A percentile compares a stretch with the other conserved stretches of the same genome.
Evolutionary conservation across 441 rosid genomes (phyloP).

Genomic region (Theobroma grandiflorum): DNA sequence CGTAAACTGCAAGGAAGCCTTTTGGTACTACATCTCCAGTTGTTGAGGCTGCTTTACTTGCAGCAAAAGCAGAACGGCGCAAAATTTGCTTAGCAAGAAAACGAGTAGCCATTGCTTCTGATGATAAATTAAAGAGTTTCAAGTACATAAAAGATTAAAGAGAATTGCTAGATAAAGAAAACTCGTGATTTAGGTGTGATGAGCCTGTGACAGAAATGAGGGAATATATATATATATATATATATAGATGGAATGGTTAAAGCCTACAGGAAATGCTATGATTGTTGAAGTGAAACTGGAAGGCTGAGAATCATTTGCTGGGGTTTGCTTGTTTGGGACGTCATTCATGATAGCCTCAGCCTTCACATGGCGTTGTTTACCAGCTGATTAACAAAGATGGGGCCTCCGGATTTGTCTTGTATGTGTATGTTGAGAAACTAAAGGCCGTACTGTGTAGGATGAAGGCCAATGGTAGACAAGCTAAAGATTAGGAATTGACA

Average conservation of each 20-base stretch:
- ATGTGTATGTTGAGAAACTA: neutral
- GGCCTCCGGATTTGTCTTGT: neutral
- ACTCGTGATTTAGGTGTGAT: neutral
- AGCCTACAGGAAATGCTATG: neutral
- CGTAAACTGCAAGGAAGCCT: constrained; percentile 55
- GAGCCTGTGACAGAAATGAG: neutral
- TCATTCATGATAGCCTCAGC: too few relatives aligned
- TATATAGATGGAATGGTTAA: neutral
- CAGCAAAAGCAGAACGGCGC: neutral
- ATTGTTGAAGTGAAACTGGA: too few relatives aligned
- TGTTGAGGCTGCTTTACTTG: constrained; percentile 18
- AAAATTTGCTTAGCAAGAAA: constrained; percentile 30
- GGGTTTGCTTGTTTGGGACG: too few relatives aligned
- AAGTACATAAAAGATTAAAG: neutral
- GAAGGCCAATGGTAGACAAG: too few relatives aligned
- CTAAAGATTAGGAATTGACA: neutral
- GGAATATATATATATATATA: constrained; percentile 4
- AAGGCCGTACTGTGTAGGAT: neutral
- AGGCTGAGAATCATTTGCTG: too few relatives aligned
- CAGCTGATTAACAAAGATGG: too few relatives aligned
- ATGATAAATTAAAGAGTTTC: neutral
- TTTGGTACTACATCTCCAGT: constrained; percentile 33
- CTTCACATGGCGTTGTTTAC: too few relatives aligned
- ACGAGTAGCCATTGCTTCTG: constrained; percentile 21
- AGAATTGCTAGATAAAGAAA: neutral